Evolutionary conservation across 2,329 filamentous ascomycete species (phyloP).

Genomic region (Fusarium multiceps): DNA sequence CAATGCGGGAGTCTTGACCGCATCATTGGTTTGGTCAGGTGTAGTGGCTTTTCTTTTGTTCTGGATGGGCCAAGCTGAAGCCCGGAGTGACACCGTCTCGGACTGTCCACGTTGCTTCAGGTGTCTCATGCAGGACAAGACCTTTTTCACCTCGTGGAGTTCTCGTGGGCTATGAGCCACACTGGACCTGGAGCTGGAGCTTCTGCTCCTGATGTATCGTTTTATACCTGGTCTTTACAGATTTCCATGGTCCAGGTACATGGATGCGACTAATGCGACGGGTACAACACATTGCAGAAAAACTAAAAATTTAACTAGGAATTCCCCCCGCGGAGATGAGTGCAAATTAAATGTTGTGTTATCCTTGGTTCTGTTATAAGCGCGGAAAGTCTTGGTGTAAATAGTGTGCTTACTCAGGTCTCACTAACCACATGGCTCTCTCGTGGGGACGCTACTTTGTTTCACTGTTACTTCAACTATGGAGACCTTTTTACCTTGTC

Average conservation of each 20-base stretch:
- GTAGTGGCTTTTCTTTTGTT: neutral
- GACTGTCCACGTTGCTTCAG: neutral
- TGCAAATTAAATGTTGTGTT: neutral
- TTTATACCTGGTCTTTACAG: neutral
- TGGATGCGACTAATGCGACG: neutral
- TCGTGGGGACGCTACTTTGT: conserved; percentile 7
- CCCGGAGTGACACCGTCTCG: neutral
- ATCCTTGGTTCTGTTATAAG: neutral
- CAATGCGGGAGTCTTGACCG: neutral
- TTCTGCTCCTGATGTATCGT: neutral
- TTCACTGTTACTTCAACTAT: neutral
- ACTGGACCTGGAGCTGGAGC: too few relatives aligned
- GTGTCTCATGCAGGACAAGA: neutral
- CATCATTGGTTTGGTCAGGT: neutral
- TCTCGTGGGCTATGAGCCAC: neutral
- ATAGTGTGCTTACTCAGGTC: conserved; percentile 10
- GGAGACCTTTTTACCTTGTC: neutral
- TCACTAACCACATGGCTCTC: conserved; percentile 11
- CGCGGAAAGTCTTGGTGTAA: neutral
- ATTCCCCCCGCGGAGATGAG: neutral
- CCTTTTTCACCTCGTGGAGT: neutral
- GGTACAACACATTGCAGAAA: neutral
- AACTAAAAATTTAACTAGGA: neutral
- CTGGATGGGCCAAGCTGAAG: neutral
- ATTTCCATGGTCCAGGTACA: neutral